phyloP scores from a whole-genome alignment of 1,284 basidiomycete species.

The Marasmius tenuissimus region DNA sequence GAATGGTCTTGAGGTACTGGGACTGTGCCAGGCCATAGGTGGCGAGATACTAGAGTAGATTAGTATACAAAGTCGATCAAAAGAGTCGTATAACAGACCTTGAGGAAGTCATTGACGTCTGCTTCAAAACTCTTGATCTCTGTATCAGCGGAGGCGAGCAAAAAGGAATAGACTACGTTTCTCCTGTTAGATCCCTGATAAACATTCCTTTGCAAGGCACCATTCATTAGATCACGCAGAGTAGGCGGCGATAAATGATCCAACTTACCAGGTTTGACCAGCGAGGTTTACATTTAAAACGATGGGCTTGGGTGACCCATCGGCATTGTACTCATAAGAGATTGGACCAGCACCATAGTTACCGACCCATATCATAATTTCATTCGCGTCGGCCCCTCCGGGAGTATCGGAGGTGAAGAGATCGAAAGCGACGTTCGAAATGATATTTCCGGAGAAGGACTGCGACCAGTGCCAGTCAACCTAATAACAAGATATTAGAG shows the following conservation, averaged over 20 bases:
- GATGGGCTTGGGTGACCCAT: constrained; percentile 49
- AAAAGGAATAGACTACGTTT: constrained; percentile 66
- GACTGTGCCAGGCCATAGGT: constrained; percentile 44
- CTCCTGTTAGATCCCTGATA: constrained; percentile 58
- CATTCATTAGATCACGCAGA: not conserved
- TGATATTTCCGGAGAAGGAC: constrained; percentile 26
- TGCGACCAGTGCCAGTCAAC: constrained; percentile 45
- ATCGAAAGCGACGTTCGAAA: constrained; percentile 62
- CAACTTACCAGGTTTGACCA: constrained; percentile 48
- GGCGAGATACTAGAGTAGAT: constrained; percentile 44
- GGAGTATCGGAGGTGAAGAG: constrained; percentile 56
- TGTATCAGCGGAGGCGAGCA: constrained; percentile 40
- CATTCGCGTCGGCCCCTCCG: constrained; percentile 52
- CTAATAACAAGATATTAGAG: constrained; percentile 22
- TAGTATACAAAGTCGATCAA: not conserved
- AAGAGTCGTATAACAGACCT: constrained; percentile 29
- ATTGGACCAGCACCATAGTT: constrained; percentile 61
- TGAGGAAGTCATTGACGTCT: constrained; percentile 56
- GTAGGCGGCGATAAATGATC: not conserved
- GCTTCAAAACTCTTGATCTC: constrained; percentile 49
- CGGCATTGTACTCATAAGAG: constrained; percentile 43
- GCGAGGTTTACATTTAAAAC: constrained; percentile 44
- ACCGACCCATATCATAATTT: constrained; percentile 71
- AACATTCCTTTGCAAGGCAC: constrained; percentile 43
- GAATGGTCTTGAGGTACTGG: constrained; percentile 53